These are phyloP conservation scores for Blepharisma undulans DNA, from an alignment of 169 alveolate species.

Conservation along the genomic window DNA sequence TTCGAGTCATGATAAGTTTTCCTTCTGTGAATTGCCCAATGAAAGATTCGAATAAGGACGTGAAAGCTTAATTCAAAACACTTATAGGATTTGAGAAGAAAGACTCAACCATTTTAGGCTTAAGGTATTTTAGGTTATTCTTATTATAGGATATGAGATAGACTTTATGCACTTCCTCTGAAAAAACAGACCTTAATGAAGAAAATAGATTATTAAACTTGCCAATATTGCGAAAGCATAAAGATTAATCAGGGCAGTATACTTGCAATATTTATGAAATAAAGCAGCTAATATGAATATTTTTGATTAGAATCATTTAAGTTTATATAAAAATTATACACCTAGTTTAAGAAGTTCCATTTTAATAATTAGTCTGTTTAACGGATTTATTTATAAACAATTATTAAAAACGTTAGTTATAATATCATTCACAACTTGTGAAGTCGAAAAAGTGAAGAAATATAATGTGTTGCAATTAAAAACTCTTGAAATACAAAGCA, in stretches of 20 bases:
- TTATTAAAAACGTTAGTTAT: no score
- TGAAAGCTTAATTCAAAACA: conserved; percentile 93
- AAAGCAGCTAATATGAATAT: conserved; percentile 89
- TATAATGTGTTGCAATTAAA: no score
- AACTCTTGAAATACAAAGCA: no score
- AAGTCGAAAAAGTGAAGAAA: no score
- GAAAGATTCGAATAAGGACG: conserved; percentile 89
- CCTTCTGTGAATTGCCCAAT: conserved; percentile 90
- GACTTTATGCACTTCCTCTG: no score
- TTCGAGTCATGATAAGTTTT: conserved; percentile 99
- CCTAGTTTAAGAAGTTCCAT: not conserved
- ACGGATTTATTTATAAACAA: no score
- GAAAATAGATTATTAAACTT: no score
- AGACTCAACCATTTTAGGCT: conserved; percentile 81
- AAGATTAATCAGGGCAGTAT: no score
- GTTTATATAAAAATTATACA: not conserved
- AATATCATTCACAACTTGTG: no score
- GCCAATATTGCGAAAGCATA: no score
- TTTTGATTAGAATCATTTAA: conserved; percentile 92
- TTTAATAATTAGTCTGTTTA: not conserved
- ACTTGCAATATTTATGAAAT: conserved; percentile 91
- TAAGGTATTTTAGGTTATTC: conserved; percentile 98
- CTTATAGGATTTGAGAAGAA: conserved; percentile 79
- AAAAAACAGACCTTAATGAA: no score
- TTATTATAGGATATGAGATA: conserved; percentile 86